Percentiles rank a stretch among this genome's conserved stretches.
Conservation (phyloP, 257 asterid genomes). For the Knoxia roxburghii region DNA sequence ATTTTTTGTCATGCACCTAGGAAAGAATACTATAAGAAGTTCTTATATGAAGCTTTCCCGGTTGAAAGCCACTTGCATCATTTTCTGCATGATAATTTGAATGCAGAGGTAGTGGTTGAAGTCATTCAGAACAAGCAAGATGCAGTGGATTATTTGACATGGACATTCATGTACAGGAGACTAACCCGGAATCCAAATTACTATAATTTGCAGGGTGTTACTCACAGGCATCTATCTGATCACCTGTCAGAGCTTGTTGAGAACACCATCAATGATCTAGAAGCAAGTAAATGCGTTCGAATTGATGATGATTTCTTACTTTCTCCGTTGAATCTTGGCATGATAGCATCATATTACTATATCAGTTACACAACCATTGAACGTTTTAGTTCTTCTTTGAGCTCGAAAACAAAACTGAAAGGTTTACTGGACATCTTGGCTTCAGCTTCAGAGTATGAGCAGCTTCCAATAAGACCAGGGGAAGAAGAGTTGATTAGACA, state of each 20-base stretch:
- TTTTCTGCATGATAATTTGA: slow-evolving; percentile 36
- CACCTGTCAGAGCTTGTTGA: slow-evolving; percentile 40
- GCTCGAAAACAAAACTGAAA: slow-evolving; percentile 32
- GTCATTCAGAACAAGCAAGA: slow-evolving; percentile 44
- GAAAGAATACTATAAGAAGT: slow-evolving; percentile 44
- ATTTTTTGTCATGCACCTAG: slow-evolving; percentile 46
- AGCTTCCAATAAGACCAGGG: slow-evolving; percentile 35
- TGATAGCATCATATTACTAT: slow-evolving; percentile 36
- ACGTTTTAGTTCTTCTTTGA: slow-evolving; percentile 38
- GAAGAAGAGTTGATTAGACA: slow-evolving; percentile 37
- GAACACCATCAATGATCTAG: slow-evolving; percentile 34
- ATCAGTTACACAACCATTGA: slow-evolving; percentile 41
- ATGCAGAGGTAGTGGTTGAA: slow-evolving; percentile 37
- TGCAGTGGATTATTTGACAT: slow-evolving; percentile 37
- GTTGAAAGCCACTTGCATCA: slow-evolving; percentile 42
- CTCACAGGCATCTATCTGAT: slow-evolving; percentile 35
- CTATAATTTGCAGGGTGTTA: slow-evolving; percentile 39
- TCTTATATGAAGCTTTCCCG: slow-evolving; percentile 38
- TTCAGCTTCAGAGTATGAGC: slow-evolving; percentile 36
- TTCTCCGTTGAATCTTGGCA: slow-evolving; percentile 37
- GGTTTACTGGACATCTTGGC: slow-evolving; percentile 32
- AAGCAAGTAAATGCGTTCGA: slow-evolving; percentile 32
- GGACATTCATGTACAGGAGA: slow-evolving; percentile 43
- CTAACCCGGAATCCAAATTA: slow-evolving; percentile 42
- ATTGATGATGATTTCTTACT: slow-evolving; percentile 31